Conservation (phyloP, 129 eudicot species). For the Kitagawia praeruptora region DNA sequence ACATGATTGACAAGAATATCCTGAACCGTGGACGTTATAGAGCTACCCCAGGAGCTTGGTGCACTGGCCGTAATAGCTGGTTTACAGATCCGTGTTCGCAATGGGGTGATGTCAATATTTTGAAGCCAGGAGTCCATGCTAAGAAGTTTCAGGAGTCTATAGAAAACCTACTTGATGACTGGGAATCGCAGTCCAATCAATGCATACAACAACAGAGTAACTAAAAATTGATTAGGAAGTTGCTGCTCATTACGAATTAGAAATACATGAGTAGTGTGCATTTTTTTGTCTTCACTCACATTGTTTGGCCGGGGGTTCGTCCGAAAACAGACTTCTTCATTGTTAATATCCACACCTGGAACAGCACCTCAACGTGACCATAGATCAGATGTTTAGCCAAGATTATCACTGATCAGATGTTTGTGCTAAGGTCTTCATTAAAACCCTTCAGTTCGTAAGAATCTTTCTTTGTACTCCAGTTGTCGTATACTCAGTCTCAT, state of each 20-base stretch:
- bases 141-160: constrained; percentile 46
- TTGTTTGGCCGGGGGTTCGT: not conserved
- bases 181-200: constrained; percentile 42
- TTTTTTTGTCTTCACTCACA: constrained; percentile 1
- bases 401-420: not conserved
- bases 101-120: constrained; percentile 86
- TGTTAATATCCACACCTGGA: not conserved
- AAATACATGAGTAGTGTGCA: not conserved
- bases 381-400: no score
- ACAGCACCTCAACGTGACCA: not conserved
- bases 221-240: not conserved
- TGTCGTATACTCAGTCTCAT: not conserved
- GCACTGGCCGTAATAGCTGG: constrained; percentile 46
- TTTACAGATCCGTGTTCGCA: constrained; percentile 65
- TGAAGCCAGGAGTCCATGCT: constrained; percentile 63
- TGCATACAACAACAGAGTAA: constrained; percentile 33
- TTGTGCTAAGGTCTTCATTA: not conserved
- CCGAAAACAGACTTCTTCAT: not conserved
- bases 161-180: constrained; percentile 37
- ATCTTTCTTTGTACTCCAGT: not conserved
- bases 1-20: constrained; percentile 65
- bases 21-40: constrained; percentile 61
- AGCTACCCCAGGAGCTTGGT: constrained; percentile 85
- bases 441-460: not conserved
- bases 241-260: not conserved